These are phyloP conservation scores for Cylindrodendrum hubeiense DNA, from an alignment of 2,329 filamentous ascomycete species.

Conservation along the genomic window DNA sequence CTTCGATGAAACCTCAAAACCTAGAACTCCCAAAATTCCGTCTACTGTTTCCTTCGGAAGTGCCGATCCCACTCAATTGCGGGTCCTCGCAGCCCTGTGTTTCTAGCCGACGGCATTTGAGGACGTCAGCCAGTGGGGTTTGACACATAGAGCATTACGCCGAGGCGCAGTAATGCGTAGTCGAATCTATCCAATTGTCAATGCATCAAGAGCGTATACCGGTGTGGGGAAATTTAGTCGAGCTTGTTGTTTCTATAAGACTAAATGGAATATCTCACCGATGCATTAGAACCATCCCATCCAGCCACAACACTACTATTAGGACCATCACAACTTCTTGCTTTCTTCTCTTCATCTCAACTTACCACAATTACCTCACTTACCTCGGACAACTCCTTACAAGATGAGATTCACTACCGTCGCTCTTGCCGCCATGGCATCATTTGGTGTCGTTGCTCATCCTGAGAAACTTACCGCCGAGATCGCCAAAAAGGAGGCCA, in stretches of 20 bases:
- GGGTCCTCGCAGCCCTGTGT: not conserved
- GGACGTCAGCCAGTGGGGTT: slow-evolving; percentile 13
- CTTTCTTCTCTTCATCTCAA: not conserved
- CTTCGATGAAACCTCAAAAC: not conserved
- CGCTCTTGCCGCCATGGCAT: slow-evolving; percentile 1
- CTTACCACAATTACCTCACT: not conserved
- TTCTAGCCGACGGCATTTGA: not conserved
- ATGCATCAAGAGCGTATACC: not conserved
- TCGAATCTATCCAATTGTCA: not conserved
- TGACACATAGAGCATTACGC: slow-evolving; percentile 15
- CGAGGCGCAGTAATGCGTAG: not conserved
- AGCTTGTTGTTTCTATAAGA: not conserved
- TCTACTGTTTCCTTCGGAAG: not conserved
- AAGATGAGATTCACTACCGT: slow-evolving; percentile 20
- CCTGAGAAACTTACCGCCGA: slow-evolving; percentile 16
- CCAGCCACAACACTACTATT: not conserved
- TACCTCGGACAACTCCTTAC: not conserved
- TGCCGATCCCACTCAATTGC: not conserved
- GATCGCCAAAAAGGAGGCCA: slow-evolving; percentile 13
- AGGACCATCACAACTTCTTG: not conserved
- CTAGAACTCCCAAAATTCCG: not conserved
- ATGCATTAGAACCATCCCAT: not conserved
- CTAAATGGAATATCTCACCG: not conserved
- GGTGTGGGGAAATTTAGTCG: not conserved
- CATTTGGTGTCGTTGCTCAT: slow-evolving; percentile 16